Base-by-base conservation (phyloP, 495 filamentous ascomycete species). In the Rhypophila decipiens region DNA sequence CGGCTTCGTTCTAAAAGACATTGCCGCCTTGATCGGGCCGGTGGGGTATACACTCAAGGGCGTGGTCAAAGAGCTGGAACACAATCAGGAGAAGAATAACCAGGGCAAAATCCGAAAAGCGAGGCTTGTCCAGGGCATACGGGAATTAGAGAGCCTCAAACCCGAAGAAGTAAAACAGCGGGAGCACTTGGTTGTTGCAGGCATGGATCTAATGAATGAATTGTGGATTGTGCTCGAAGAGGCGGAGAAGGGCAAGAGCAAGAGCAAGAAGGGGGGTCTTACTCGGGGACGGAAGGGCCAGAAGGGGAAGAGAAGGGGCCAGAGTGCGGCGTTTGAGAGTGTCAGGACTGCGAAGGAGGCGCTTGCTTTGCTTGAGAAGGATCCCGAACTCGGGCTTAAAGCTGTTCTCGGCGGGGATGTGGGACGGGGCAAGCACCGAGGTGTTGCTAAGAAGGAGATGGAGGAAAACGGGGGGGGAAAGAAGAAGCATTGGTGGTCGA, bases 1-100 rank as follows among this genome's bases (percentile, higher is more conserved):
- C 2, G 85, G 88, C 0, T 76, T 89, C 20, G 73, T 88, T 4
- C 69, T 90, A 2, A 90, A 90, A 62, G 71, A 84, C 44, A 65
- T 85, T 13, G 72, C 80, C 11, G 85, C 84, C 1, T 45, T 85
- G 0, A 56, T 83, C 2, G 84, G 83, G 2, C 79, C 83, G 0
- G 57, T 79, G 5, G 85, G 76, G 0, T 88, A 82, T 45, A 75
- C 79, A 0, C 64, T 87, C 18, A 83, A 88, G 58, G 86, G 86
- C 9, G 55, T 87, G 0, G 70, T 73, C 49, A 78, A 78, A 39
- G 72, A 81, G 44, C 45, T 70, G 0, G 60, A 72, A 34, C 68
- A 77, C 9, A 51, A 65, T 5, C 61, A 63, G 35, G 70, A 77
- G 46, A 75, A 73, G 9, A 61, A 65, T 1, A 63, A 65, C 13